phyloP scores from a whole-genome alignment of 805 yeast genomes.

The Candida parachauliodes region DNA sequence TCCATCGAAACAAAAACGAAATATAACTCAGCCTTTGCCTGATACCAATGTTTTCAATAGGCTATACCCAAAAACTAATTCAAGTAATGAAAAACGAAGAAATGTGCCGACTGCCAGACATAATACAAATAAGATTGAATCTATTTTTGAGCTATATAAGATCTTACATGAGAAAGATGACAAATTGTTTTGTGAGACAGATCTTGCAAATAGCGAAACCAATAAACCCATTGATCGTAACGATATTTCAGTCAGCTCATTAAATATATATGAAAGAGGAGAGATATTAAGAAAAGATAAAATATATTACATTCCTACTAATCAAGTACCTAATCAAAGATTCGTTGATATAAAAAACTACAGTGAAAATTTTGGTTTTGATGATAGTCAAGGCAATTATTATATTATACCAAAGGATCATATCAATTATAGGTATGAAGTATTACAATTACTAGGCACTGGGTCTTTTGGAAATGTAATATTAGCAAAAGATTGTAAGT shows the following conservation, averaged over 20 bases:
- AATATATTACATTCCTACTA: constrained; percentile 49
- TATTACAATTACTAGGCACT: constrained; percentile 56
- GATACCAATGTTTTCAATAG: constrained; percentile 9
- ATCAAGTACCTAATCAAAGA: constrained; percentile 8
- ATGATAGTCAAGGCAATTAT: constrained; percentile 65
- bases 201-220: constrained; percentile 1
- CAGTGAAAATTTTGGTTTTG: constrained; percentile 62
- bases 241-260: constrained; percentile 9
- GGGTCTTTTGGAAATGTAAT: constrained; percentile 85
- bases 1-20: constrained; percentile 6
- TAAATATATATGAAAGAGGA: constrained; percentile 58
- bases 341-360: constrained; percentile 35
- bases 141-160: constrained; percentile 17
- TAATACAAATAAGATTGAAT: background rate
- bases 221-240: constrained; percentile 3
- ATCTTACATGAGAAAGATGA: constrained; percentile 25
- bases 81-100: constrained; percentile 8
- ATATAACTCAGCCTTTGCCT: constrained; percentile 8
- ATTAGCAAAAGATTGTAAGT: constrained; percentile 64
- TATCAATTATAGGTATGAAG: constrained; percentile 69
- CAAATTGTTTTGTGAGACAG: constrained; percentile 16
- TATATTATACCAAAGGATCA: constrained; percentile 59
- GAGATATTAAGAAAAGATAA: constrained; percentile 50
- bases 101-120: background rate
- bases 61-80: constrained; percentile 9